phyloP scores from a whole-genome alignment of 305 asterid genomes.

The Euphrasia arctica region DNA sequence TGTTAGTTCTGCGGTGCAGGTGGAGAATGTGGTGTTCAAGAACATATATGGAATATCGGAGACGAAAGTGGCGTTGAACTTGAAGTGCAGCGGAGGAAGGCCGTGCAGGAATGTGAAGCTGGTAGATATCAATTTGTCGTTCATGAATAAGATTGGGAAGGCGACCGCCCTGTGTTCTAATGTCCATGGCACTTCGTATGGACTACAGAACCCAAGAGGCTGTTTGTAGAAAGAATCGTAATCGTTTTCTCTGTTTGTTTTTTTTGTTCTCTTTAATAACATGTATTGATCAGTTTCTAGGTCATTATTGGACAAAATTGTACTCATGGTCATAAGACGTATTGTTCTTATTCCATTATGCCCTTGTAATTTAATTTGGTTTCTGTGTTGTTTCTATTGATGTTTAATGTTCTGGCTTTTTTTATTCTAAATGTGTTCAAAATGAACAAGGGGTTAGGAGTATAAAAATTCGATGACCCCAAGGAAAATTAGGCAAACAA shows the following conservation, averaged over 20 bases:
- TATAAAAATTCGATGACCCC: no score
- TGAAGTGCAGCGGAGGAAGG: no score
- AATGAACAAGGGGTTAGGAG: no score
- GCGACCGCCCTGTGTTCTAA: constrained; percentile 42
- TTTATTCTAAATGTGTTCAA: no score
- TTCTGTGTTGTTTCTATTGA: no score
- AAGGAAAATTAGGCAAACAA: no score
- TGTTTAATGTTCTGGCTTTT: no score
- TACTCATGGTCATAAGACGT: neutral
- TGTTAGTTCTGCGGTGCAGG: constrained; percentile 39
- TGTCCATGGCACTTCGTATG: constrained; percentile 43
- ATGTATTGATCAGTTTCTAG: neutral
- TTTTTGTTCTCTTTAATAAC: neutral
- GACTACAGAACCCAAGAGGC: constrained; percentile 44
- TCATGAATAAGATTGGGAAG: constrained; percentile 33
- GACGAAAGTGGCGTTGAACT: no score
- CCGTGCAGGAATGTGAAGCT: constrained; percentile 35
- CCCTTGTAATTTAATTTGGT: no score
- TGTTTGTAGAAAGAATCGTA: constrained; percentile 32
- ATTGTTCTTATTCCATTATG: neutral
- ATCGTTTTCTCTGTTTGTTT: neutral
- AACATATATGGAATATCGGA: constrained; percentile 26
- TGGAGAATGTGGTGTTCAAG: constrained; percentile 46
- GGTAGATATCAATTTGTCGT: constrained; percentile 38
- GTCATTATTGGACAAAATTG: neutral